These are phyloP conservation scores for Pythium folliculosum DNA, from an alignment of 352 stramenopile species.

Conservation along the genomic window DNA sequence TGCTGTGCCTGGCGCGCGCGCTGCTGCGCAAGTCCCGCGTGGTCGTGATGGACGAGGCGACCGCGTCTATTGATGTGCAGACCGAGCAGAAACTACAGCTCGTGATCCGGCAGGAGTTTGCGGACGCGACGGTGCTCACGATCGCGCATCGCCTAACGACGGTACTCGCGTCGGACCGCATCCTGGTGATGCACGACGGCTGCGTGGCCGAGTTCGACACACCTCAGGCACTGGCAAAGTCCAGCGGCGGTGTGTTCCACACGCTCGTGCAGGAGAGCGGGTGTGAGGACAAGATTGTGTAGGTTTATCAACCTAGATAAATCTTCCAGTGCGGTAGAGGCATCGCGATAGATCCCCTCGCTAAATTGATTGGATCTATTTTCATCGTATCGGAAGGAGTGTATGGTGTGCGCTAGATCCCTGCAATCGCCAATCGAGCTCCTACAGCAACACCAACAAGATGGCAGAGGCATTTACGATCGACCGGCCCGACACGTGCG, in stretches of 20 bases:
- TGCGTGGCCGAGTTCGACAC: conserved; percentile 84
- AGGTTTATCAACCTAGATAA: no score
- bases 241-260: conserved; percentile 22
- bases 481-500: no score
- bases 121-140: conserved; percentile 86
- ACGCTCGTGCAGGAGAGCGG: conserved; percentile 30
- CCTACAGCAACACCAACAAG: no score
- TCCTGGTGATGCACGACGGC: conserved; percentile 88
- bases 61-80: conserved; percentile 57
- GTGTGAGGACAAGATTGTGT: conserved; percentile 2
- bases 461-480: no score
- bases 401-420: no score
- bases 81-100: conserved; percentile 62
- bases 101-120: conserved; percentile 88
- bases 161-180: conserved; percentile 89
- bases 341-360: no score
- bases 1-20: conserved; percentile 83
- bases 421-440: no score
- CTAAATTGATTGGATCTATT: no score
- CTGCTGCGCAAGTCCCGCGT: conserved; percentile 73
- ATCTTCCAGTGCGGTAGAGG: no score
- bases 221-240: conserved; percentile 33
- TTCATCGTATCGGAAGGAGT: no score
- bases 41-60: conserved; percentile 95
- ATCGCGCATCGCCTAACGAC: conserved; percentile 94